Evolutionary conservation across 192 early-diverging fungal species (phyloP), one percentile per base, ranked within the genome.

Genomic region (Phlyctochytrium bullatum): DNA sequence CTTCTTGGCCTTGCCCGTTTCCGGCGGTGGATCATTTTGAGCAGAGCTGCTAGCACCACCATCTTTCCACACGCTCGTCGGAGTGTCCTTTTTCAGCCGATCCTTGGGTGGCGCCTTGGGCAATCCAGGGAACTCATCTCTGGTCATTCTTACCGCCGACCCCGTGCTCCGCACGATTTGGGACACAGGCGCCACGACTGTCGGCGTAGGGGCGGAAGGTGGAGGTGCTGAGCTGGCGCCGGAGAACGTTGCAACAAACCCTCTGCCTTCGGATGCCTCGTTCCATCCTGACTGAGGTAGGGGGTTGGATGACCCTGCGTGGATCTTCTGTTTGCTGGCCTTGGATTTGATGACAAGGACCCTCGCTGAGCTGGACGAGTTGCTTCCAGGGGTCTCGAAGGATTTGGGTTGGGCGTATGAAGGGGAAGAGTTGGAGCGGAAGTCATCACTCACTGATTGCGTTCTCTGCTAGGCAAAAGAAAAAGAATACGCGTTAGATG

Each of bases 271-370:
- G 6, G 40, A 47, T 47, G 6, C 10, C 10, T 47, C 20, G 6
- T 20, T 20, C 40, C 40, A 47, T 6, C 40, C 40, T 14, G n/a
- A n/a, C n/a, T n/a, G n/a, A n/a, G n/a, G n/a, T n/a, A n/a, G n/a
- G n/a, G n/a, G n/a, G n/a, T n/a, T n/a, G n/a, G n/a, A n/a, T n/a
- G n/a, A n/a, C 6, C 40, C 40, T 14, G 40, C 40, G 20, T 47
- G 40, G 40, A 47, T 47, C 20, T 47, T 47, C 20, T 47, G 40
- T 20, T 47, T 47, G 40, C 40, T 82, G 34, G 79, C 86, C 10
- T 80, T 83, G 34, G 81, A 79, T 67, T 91, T 92, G 72, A 92
- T 90, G 0, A 91, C 89, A 1, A 90, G 73, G 17, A 92, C 87
- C 12, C 87, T 82, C 4, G 83, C 76, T 2, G 78, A 73, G 14